These are phyloP conservation scores for Penicillium bialowiezense DNA, from an alignment of 495 filamentous ascomycete genomes.

Conservation along the genomic window DNA sequence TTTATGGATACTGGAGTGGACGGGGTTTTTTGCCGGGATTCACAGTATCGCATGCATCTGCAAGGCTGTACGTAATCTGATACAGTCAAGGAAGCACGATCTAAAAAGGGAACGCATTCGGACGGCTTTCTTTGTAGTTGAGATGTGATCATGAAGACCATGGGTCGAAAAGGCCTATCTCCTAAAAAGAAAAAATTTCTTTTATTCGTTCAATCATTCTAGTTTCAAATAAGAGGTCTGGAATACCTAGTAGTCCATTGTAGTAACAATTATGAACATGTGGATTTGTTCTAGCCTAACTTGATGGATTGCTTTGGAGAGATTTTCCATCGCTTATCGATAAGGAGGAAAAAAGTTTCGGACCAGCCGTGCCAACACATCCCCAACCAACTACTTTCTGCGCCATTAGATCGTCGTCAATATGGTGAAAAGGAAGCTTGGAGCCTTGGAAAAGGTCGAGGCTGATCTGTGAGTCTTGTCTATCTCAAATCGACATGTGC, in stretches of 20 bases:
- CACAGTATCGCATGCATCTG: slow-evolving; percentile 48
- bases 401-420: slow-evolving; percentile 8
- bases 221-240: neutral
- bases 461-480: slow-evolving; percentile 65
- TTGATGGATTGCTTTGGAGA: neutral
- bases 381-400: slow-evolving; percentile 19
- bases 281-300: slow-evolving; percentile 5
- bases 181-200: slow-evolving; percentile 34
- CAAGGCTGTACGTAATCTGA: slow-evolving; percentile 45
- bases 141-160: slow-evolving; percentile 48
- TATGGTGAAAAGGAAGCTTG: slow-evolving; percentile 84
- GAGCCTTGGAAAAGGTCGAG: slow-evolving; percentile 91
- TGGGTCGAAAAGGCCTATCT: slow-evolving; percentile 33
- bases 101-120: slow-evolving; percentile 40
- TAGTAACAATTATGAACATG: neutral
- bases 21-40: slow-evolving; percentile 47
- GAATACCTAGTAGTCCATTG: slow-evolving; percentile 2
- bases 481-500: slow-evolving; percentile 18
- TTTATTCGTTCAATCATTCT: slow-evolving; percentile 13
- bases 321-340: slow-evolving; percentile 41
- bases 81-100: slow-evolving; percentile 41
- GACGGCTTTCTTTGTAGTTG: slow-evolving; percentile 48
- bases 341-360: slow-evolving; percentile 45
- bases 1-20: slow-evolving; percentile 49
- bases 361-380: slow-evolving; percentile 14